These are phyloP conservation scores for Wakefieldia striispora DNA, from an alignment of 768 basidiomycete species.

Conservation along the genomic window DNA sequence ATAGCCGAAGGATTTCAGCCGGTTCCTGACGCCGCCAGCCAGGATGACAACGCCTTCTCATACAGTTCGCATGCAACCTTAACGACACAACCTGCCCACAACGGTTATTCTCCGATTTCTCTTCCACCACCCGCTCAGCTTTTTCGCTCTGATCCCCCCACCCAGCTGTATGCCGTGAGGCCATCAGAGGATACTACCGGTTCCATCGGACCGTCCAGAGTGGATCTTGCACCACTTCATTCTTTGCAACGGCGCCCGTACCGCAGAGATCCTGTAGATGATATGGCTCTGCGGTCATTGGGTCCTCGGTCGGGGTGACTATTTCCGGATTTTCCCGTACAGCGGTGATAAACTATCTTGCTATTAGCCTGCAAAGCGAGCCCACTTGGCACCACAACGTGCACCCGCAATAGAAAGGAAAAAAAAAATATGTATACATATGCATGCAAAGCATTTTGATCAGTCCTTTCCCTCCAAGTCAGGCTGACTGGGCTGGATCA, in stretches of 20 bases:
- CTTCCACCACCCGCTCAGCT: constrained; percentile 34
- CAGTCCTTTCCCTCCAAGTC: not conserved
- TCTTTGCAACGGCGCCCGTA: constrained; percentile 57
- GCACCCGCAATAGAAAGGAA: constrained; percentile 5
- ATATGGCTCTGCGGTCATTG: constrained; percentile 54
- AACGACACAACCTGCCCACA: constrained; percentile 10
- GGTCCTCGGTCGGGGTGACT: constrained; percentile 37
- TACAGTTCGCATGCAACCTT: constrained; percentile 10
- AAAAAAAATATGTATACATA: not conserved
- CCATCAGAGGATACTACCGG: constrained; percentile 17
- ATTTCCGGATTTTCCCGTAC: constrained; percentile 19
- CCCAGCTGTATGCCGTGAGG: constrained; percentile 31
- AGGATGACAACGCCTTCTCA: constrained; percentile 4
- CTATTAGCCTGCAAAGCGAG: constrained; percentile 15
- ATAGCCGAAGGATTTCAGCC: constrained; percentile 15
- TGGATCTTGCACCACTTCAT: constrained; percentile 57
- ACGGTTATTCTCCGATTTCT: constrained; percentile 22
- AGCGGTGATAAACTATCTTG: constrained; percentile 23
- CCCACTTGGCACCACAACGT: constrained; percentile 5
- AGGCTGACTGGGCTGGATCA: not conserved
- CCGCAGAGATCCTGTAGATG: constrained; percentile 59
- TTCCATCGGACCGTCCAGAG: constrained; percentile 27
- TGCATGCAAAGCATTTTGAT: not conserved
- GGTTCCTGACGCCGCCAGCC: not conserved
- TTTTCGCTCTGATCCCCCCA: constrained; percentile 25